Evolutionary conservation across 768 basidiomycete genomes (phyloP), one percentile per base, ranked within the genome.

Genomic region (Suillus variegatus): DNA sequence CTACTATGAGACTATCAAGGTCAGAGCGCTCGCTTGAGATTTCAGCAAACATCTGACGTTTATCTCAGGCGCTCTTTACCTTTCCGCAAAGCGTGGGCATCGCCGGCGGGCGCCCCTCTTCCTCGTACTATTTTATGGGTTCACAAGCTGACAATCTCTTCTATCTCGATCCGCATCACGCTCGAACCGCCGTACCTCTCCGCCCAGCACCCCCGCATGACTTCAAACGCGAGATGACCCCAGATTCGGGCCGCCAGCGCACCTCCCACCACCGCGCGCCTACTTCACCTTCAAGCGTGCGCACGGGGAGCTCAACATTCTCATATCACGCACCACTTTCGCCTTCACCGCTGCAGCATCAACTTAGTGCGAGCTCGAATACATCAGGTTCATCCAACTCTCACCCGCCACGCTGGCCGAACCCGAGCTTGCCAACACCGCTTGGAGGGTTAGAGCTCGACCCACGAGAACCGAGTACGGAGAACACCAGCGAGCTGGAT

Each of bases 31-130:
- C 38, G 20, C 46, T 41, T 55, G 46, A 62, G 40, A 54, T 40
- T 14, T 35, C 47, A 20, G 3, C 46, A 58, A 51, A 22, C 47
- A 32, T 56, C 65, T 25, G 18, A 64, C n/a, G 35, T 52, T 6
- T 58, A 28, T 65, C 8, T 7, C 70, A 97, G 95, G 82, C 85
- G 32, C 76, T 98, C 40, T 98, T 95, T 74, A 93, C 92, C 0
- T 94, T 95, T 77, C 96, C 96, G 0, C 97, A 99, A 78, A 94
- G 91, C 2, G 92, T 97, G 44, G 97, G 97, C 47, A 99, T 99
- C 62, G 95, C 97, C 0, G 97, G 97, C 46, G 97, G 97, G 3
- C 86, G 97, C 25, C 97, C 97, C 0, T 93, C 93, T n/a, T 95
- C 94, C 0, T 97, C 95, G 0, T 99, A 97, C 76, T 99, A 99